Evolutionary conservation across 2,329 filamentous ascomycete species (phyloP).

Genomic region (Coleophoma eucalyptorum): DNA sequence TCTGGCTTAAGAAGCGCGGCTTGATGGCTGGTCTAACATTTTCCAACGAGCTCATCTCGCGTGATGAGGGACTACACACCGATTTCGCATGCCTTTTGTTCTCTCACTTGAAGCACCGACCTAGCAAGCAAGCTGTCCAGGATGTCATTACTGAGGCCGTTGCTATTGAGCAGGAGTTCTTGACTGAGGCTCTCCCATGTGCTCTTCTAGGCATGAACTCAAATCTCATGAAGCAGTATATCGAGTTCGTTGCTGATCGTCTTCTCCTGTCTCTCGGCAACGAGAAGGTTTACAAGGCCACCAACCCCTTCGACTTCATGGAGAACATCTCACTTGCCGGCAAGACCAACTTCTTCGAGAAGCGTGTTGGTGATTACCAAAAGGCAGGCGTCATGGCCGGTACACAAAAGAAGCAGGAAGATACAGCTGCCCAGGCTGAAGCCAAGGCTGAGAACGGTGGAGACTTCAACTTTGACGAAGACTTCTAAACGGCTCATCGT

Average conservation of each 20-base stretch:
- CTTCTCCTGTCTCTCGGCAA: slow-evolving; percentile 91
- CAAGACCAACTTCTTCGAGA: slow-evolving; percentile 99
- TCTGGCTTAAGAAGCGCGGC: slow-evolving; percentile 99
- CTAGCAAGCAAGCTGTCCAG: slow-evolving; percentile 74
- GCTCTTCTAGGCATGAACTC: slow-evolving; percentile 97
- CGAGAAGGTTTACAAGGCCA: slow-evolving; percentile 85
- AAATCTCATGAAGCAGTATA: slow-evolving; percentile 98
- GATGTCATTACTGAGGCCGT: slow-evolving; percentile 95
- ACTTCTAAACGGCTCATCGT: slow-evolving; percentile 66
- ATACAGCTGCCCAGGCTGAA: slow-evolving; percentile 40
- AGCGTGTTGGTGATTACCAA: slow-evolving; percentile 98
- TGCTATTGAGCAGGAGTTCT: slow-evolving; percentile 92
- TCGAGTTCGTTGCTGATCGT: slow-evolving; percentile 97
- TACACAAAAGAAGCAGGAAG: slow-evolving; percentile 68
- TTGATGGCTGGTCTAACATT: slow-evolving; percentile 98
- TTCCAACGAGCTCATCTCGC: slow-evolving; percentile 99
- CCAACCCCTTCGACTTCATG: slow-evolving; percentile 99
- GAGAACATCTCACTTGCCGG: slow-evolving; percentile 98
- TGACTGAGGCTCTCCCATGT: slow-evolving; percentile 91
- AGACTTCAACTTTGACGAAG: slow-evolving; percentile 92
- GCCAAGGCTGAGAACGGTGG: slow-evolving; percentile 58
- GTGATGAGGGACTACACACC: slow-evolving; percentile 98
- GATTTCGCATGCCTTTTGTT: slow-evolving; percentile 98
- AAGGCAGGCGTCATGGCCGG: slow-evolving; percentile 98
- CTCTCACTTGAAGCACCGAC: slow-evolving; percentile 93